These are phyloP conservation scores for Pinus albicaulis DNA, from an alignment of 75 land plant genomes.

Conservation along the genomic window DNA sequence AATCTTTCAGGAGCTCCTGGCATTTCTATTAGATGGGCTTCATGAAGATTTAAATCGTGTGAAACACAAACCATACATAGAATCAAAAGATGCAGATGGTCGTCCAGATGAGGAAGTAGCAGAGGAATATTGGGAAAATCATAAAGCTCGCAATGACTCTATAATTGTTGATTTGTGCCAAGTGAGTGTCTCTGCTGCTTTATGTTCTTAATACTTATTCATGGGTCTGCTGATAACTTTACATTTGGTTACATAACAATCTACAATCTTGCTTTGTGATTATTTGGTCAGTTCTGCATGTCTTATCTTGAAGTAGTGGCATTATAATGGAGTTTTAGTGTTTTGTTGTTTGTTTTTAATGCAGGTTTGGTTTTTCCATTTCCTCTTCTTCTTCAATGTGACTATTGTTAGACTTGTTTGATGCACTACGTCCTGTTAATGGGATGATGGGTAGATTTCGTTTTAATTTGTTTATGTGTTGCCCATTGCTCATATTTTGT, in stretches of 20 bases:
- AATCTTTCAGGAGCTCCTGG: slow-evolving; percentile 72
- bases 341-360: not conserved
- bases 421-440: not conserved
- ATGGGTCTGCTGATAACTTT: not conserved
- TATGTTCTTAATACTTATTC: not conserved
- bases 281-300: not conserved
- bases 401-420: not conserved
- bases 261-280: not conserved
- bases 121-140: slow-evolving; percentile 86
- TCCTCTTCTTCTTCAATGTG: not conserved
- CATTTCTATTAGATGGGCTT: slow-evolving; percentile 88
- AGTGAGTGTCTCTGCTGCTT: slow-evolving; percentile 27
- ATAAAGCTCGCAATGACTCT: slow-evolving; percentile 84
- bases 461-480: not conserved
- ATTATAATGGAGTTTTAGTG: not conserved
- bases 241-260: not conserved
- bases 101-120: slow-evolving; percentile 82
- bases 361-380: not conserved
- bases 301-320: not conserved
- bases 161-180: slow-evolving; percentile 88
- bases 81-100: slow-evolving; percentile 73
- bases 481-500: not conserved
- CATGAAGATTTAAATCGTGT: slow-evolving; percentile 94
- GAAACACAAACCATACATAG: slow-evolving; percentile 75
- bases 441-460: not conserved